Conservation (phyloP, 1,284 basidiomycete species). For the Pholiota adiposa region DNA sequence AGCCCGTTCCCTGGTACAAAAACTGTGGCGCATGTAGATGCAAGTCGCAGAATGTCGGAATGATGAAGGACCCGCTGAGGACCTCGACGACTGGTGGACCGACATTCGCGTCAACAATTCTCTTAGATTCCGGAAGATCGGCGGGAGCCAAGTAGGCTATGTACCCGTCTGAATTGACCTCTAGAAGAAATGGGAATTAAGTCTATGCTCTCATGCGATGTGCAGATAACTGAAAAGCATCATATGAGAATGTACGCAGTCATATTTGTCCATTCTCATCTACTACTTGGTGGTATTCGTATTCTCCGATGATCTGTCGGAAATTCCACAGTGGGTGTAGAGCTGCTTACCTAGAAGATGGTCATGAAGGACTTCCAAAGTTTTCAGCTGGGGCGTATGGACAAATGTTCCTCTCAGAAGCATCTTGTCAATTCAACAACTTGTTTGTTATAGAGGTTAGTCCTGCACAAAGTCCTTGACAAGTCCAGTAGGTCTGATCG, state of each 20-base stretch:
- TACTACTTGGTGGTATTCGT: background rate
- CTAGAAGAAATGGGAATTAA: background rate
- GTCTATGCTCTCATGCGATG: background rate
- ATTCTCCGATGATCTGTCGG: background rate
- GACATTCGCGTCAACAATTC: constrained; percentile 29
- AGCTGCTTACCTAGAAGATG: constrained; percentile 55
- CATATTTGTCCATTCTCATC: background rate
- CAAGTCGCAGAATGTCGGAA: constrained; percentile 81
- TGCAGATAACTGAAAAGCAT: background rate
- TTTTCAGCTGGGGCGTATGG: constrained; percentile 53
- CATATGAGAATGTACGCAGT: background rate
- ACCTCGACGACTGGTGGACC: constrained; percentile 36
- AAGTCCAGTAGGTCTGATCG: no score
- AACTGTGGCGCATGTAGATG: constrained; percentile 89
- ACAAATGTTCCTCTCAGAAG: constrained; percentile 58
- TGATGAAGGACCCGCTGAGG: constrained; percentile 63
- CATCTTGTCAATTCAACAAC: background rate
- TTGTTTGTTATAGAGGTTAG: no score
- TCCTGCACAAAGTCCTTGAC: no score
- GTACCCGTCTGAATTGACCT: constrained; percentile 52
- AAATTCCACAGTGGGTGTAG: background rate
- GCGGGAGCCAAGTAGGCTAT: constrained; percentile 55
- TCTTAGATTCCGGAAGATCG: constrained; percentile 35
- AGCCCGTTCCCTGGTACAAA: constrained; percentile 82
- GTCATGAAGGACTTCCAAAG: constrained; percentile 58